Conservation (phyloP, 495 filamentous ascomycete genomes). For the Penicillium cinerascens region DNA sequence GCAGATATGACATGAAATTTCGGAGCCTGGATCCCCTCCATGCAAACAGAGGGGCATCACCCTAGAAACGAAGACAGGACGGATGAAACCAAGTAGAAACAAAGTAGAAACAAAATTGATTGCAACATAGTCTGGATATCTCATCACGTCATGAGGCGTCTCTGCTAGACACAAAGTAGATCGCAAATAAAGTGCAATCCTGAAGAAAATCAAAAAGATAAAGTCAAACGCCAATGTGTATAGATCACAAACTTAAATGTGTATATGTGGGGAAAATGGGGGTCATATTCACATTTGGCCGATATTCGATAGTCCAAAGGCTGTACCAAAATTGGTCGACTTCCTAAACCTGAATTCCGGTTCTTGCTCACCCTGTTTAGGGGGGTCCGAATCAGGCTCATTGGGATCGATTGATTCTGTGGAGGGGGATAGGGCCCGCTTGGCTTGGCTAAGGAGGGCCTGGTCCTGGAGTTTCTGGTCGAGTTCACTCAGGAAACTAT, state of each 20-base stretch:
- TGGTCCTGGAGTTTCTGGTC: constrained; percentile 44
- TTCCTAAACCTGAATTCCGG: constrained; percentile 56
- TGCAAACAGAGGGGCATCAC: constrained; percentile 1
- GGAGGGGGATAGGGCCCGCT: constrained; percentile 23
- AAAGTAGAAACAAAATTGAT: not conserved
- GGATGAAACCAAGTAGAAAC: constrained; percentile 9
- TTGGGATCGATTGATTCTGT: constrained; percentile 20
- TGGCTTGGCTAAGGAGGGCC: constrained; percentile 13
- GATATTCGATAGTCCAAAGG: constrained; percentile 35
- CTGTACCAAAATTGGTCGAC: constrained; percentile 60
- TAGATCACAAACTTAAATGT: constrained; percentile 11
- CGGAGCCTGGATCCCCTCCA: not conserved
- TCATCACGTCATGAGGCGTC: constrained; percentile 24
- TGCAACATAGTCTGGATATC: constrained; percentile 20
- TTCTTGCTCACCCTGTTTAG: constrained; percentile 43
- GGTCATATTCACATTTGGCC: constrained; percentile 13
- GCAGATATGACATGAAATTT: constrained; percentile 2
- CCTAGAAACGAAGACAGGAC: not conserved
- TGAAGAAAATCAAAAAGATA: not conserved
- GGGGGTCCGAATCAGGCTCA: constrained; percentile 24
- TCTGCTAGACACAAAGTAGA: constrained; percentile 5
- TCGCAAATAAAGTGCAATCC: constrained; percentile 1
- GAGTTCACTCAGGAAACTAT: constrained; percentile 38
- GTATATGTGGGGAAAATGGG: constrained; percentile 3
- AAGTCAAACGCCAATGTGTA: constrained; percentile 9